Percentiles rank a stretch among this genome's conserved stretches.
Evolutionary conservation across 495 filamentous ascomycete genomes (phyloP).

Genomic region (Glonium stellatum): DNA sequence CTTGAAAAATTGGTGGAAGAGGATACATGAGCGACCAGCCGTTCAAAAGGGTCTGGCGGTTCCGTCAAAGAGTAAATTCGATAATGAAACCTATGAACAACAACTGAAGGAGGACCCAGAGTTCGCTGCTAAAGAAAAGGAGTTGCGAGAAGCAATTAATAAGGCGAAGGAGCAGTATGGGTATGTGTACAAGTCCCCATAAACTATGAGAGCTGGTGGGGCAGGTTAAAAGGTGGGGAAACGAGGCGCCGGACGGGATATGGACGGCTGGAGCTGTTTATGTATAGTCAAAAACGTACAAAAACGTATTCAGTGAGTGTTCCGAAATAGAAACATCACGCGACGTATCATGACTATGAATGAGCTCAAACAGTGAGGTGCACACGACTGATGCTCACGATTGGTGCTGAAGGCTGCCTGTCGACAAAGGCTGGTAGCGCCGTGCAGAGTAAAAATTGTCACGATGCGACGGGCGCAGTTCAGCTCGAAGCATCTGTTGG

Average conservation of each 20-base stretch:
- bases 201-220: not conserved
- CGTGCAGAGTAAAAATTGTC: too few species aligned
- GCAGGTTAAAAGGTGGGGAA: not conserved
- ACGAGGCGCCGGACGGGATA: not conserved
- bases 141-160: constrained; percentile 20
- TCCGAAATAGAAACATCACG: not conserved
- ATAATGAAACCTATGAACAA: constrained; percentile 24
- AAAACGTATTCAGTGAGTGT: not conserved
- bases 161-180: constrained; percentile 35
- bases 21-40: constrained; percentile 30
- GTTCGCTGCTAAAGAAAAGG: constrained; percentile 28
- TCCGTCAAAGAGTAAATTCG: constrained; percentile 20
- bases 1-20: constrained; percentile 32
- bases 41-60: constrained; percentile 31
- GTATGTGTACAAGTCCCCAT: constrained; percentile 31
- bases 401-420: not conserved
- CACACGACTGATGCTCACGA: not conserved
- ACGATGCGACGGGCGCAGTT: not conserved
- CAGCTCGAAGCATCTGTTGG: not conserved
- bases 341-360: not conserved
- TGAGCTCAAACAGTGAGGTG: not conserved
- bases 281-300: not conserved
- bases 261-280: not conserved
- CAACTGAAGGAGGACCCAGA: constrained; percentile 32
- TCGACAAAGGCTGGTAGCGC: too few species aligned